phyloP scores from a whole-genome alignment of 768 basidiomycete species.

The Rickenella mellea region DNA sequence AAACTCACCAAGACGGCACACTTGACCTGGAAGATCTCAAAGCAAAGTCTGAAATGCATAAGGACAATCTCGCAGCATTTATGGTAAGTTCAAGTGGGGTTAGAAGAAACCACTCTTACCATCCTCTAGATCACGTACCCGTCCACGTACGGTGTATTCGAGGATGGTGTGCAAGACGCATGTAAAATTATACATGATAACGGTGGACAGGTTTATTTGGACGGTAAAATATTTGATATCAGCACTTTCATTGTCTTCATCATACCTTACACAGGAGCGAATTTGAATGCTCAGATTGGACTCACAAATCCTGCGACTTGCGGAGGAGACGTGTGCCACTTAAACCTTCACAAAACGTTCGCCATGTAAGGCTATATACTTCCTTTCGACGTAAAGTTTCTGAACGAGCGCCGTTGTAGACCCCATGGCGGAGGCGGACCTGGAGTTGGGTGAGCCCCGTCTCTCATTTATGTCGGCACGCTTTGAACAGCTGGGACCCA shows the following conservation, averaged over 20 bases:
- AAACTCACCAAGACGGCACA: slow-evolving; percentile 78
- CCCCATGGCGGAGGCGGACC: slow-evolving; percentile 98
- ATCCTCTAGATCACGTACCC: slow-evolving; percentile 79
- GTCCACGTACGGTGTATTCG: slow-evolving; percentile 97
- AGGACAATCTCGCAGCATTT: slow-evolving; percentile 86
- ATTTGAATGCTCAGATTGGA: slow-evolving; percentile 90
- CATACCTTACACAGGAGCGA: slow-evolving; percentile 49
- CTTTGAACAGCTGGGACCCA: slow-evolving; percentile 15
- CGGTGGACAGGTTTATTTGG: slow-evolving; percentile 96
- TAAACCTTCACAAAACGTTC: slow-evolving; percentile 98
- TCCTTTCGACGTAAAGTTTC: not conserved
- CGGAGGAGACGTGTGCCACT: slow-evolving; percentile 95
- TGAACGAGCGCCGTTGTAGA: slow-evolving; percentile 29
- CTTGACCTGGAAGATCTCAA: slow-evolving; percentile 82
- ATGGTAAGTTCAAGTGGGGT: slow-evolving; percentile 49
- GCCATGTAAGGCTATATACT: slow-evolving; percentile 55
- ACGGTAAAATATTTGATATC: slow-evolving; percentile 37
- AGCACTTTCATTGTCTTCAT: not conserved
- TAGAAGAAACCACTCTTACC: not conserved
- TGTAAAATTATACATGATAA: slow-evolving; percentile 90
- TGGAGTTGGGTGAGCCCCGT: slow-evolving; percentile 66
- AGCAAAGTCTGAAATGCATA: slow-evolving; percentile 83
- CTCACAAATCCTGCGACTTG: slow-evolving; percentile 89
- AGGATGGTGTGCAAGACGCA: slow-evolving; percentile 81
- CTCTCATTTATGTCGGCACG: not conserved